These are phyloP conservation scores for Asclepias syriaca DNA, from an alignment of 257 asterid species.

Conservation along the genomic window DNA sequence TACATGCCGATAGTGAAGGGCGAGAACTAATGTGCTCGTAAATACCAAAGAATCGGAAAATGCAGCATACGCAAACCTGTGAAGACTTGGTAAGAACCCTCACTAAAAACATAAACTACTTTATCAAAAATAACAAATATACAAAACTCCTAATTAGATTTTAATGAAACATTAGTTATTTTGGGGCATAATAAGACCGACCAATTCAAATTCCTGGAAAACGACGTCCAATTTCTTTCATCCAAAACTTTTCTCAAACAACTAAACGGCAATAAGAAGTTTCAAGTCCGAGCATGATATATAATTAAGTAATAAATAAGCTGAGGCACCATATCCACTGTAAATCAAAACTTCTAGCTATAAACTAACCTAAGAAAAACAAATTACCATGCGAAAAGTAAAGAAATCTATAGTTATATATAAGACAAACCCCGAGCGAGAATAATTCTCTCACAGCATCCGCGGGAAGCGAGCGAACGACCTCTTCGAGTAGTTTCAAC, in stretches of 20 bases:
- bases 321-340: not conserved
- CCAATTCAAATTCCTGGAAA: not conserved
- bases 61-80: conserved; percentile 68
- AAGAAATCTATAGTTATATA: not conserved
- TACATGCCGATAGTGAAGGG: conserved; percentile 33
- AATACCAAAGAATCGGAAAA: conserved; percentile 48
- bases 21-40: conserved; percentile 39
- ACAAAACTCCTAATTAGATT: not conserved
- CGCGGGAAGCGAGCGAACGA: conserved; percentile 48
- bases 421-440: conserved; percentile 49
- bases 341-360: not conserved
- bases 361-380: not conserved
- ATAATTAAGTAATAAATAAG: not conserved
- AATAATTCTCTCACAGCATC: conserved; percentile 50
- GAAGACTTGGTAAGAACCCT: not conserved
- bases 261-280: not conserved
- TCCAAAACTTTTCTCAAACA: not conserved
- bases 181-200: not conserved
- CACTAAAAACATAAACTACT: not conserved
- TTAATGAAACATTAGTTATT: not conserved
- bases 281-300: not conserved
- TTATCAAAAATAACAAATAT: not conserved
- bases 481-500: conserved; percentile 34
- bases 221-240: not conserved
- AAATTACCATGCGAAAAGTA: not conserved